phyloP scores from a whole-genome alignment of 129 eudicot species.

The Erigeron canadensis region DNA sequence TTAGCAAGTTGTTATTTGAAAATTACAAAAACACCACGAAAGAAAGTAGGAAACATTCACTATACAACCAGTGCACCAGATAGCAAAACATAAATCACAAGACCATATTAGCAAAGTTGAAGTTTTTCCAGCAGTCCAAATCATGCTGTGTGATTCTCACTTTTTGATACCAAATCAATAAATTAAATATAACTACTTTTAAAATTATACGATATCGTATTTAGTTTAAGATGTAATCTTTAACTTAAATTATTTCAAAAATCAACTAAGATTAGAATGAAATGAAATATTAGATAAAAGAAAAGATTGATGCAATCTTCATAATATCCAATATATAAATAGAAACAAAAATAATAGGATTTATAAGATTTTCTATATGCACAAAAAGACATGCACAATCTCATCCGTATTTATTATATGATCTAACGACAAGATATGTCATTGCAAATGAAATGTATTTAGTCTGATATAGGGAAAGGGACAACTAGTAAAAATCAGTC shows the following conservation, averaged over 20 bases:
- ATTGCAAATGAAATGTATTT: constrained; percentile 17
- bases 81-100: no score
- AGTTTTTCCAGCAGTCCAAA: no score
- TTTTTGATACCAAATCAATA: no score
- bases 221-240: neutral
- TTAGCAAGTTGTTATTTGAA: no score
- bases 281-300: neutral
- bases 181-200: no score
- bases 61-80: no score
- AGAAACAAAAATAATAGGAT: neutral
- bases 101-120: no score
- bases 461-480: constrained; percentile 4
- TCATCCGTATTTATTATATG: neutral
- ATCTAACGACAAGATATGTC: neutral
- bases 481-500: constrained; percentile 2
- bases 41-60: no score
- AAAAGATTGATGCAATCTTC: neutral
- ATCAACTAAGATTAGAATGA: neutral
- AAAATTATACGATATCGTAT: no score
- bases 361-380: neutral
- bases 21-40: no score
- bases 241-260: neutral
- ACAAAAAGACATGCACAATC: neutral
- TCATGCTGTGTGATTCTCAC: no score
- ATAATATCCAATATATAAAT: neutral